Conservation (phyloP, 1,284 basidiomycete genomes). For the Mixia osmundae region DNA sequence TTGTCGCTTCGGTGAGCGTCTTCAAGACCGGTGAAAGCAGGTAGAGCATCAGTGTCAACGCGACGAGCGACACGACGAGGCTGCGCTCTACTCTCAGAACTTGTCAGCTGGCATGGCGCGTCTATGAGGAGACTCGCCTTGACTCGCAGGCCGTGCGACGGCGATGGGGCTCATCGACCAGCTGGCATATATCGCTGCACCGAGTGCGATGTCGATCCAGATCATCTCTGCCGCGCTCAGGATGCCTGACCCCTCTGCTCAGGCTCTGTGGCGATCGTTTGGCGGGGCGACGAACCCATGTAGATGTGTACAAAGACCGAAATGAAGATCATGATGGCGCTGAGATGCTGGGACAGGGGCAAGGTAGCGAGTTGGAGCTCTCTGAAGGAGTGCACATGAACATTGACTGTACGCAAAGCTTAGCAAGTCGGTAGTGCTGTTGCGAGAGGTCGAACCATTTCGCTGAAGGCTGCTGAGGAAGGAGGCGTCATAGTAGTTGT, state of each 20-base stretch:
- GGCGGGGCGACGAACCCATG: too few species aligned
- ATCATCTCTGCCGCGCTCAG: conserved; percentile 1
- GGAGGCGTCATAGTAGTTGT: conserved; percentile 15
- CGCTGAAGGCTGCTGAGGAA: conserved; percentile 15
- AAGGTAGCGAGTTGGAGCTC: conserved; percentile 45
- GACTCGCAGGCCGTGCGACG: too few species aligned
- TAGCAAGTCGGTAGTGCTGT: conserved; percentile 7
- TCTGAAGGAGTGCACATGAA: conserved; percentile 47
- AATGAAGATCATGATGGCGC: conserved; percentile 56
- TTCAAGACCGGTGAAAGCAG: conserved; percentile 73
- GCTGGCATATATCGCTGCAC: too few species aligned
- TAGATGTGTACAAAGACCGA: conserved; percentile 51
- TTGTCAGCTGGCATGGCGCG: neutral
- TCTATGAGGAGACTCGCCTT: too few species aligned
- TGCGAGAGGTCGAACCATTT: conserved; percentile 14
- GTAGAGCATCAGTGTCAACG: conserved; percentile 68
- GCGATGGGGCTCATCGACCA: too few species aligned
- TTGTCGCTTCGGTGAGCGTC: conserved; percentile 81
- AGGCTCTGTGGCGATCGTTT: too few species aligned
- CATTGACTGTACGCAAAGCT: conserved; percentile 34
- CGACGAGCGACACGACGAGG: conserved; percentile 22
- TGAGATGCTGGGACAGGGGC: conserved; percentile 62
- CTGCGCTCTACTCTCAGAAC: conserved; percentile 3
- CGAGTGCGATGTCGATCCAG: neutral
- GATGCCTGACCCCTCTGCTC: conserved; percentile 22